Conservation (phyloP, 2,329 filamentous ascomycete genomes). For the Talaromyces islandicus region DNA sequence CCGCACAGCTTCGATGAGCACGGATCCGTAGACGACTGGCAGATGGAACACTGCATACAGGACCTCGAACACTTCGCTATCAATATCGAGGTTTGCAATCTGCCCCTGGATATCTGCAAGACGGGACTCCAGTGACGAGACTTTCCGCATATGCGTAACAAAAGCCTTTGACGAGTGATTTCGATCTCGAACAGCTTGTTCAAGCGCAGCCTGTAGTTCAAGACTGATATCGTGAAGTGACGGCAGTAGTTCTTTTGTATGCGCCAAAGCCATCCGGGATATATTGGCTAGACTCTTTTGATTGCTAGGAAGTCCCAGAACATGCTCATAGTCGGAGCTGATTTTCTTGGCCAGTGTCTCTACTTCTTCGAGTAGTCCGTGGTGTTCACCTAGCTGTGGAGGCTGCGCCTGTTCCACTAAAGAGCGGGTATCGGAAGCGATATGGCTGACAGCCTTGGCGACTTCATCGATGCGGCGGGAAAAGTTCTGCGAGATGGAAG, state of each 20-base stretch:
- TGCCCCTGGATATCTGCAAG: conserved; percentile 67
- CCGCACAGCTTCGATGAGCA: conserved; percentile 77
- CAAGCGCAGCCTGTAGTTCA: conserved; percentile 48
- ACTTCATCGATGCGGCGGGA: conserved; percentile 55
- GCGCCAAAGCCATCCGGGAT: conserved; percentile 58
- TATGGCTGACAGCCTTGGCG: conserved; percentile 53
- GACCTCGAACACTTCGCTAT: conserved; percentile 75
- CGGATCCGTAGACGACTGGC: conserved; percentile 83
- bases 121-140: conserved; percentile 71
- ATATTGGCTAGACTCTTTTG: conserved; percentile 58
- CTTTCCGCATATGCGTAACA: conserved; percentile 70
- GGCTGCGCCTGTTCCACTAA: conserved; percentile 36
- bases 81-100: conserved; percentile 65
- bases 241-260: conserved; percentile 59
- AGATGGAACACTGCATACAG: conserved; percentile 75
- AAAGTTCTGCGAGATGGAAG: conserved; percentile 55
- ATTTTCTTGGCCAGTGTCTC: conserved; percentile 82
- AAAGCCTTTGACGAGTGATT: conserved; percentile 62
- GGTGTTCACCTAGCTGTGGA: conserved; percentile 58
- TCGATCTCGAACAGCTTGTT: conserved; percentile 54
- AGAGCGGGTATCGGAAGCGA: conserved; percentile 50
- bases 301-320: conserved; percentile 62
- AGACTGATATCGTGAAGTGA: conserved; percentile 51
- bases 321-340: conserved; percentile 74
- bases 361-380: conserved; percentile 73